Evolutionary conservation across 1,284 basidiomycete species (phyloP).

Genomic region (Peniophora sp.): DNA sequence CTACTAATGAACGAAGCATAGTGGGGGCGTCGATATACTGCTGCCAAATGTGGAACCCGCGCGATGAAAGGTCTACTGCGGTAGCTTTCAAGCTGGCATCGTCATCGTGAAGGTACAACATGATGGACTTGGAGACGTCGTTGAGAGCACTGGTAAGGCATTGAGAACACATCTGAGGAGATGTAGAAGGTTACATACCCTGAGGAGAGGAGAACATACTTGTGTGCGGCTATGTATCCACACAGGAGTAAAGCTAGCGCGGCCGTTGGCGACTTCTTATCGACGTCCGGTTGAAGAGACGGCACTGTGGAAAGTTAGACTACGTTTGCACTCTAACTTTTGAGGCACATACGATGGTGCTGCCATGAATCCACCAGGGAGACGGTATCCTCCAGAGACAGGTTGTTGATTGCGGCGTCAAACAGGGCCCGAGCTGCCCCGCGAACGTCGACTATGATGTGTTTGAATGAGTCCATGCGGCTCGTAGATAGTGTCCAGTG

Average conservation of each 20-base stretch:
- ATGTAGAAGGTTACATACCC: conserved; percentile 37
- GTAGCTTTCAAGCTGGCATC: conserved; percentile 57
- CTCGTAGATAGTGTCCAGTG: conserved; percentile 4
- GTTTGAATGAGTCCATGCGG: not conserved
- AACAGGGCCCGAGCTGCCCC: conserved; percentile 71
- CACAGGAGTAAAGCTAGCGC: conserved; percentile 74
- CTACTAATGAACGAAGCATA: conserved; percentile 81
- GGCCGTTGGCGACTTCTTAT: conserved; percentile 44
- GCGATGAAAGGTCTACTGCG: conserved; percentile 84
- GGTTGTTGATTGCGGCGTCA: conserved; percentile 58
- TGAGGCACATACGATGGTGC: conserved; percentile 39
- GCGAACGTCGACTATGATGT: conserved; percentile 58
- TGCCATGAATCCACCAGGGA: conserved; percentile 63
- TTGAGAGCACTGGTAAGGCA: conserved; percentile 57
- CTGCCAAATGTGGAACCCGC: conserved; percentile 91
- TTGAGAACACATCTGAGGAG: not conserved
- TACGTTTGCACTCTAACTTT: conserved; percentile 7
- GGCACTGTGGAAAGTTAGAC: conserved; percentile 51
- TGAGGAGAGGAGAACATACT: conserved; percentile 70
- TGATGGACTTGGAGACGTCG: conserved; percentile 79
- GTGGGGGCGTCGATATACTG: conserved; percentile 90
- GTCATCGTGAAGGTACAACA: conserved; percentile 69
- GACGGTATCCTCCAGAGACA: conserved; percentile 62
- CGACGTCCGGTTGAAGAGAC: conserved; percentile 45
- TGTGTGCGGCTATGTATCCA: conserved; percentile 78